These are phyloP conservation scores for Curvularia lunata DNA, from an alignment of 2,329 filamentous ascomycete genomes.

Conservation along the genomic window DNA sequence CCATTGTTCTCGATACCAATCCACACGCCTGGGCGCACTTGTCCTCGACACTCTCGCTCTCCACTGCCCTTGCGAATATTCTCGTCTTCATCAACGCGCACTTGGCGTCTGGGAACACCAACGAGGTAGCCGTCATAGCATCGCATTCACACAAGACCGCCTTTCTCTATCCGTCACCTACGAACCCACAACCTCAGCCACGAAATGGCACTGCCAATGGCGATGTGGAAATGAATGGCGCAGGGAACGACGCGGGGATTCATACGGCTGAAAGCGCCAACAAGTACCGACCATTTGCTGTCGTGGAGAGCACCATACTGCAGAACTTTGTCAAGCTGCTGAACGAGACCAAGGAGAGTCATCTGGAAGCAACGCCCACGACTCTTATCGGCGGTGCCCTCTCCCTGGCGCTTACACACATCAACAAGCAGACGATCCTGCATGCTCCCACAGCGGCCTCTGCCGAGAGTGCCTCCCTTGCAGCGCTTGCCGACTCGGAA, in stretches of 20 bases:
- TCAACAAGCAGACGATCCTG: slow-evolving; percentile 76
- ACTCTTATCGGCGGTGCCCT: slow-evolving; percentile 91
- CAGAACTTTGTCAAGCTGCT: slow-evolving; percentile 77
- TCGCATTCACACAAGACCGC: slow-evolving; percentile 84
- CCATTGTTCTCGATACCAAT: slow-evolving; percentile 94
- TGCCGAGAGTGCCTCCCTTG: slow-evolving; percentile 53
- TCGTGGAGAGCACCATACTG: slow-evolving; percentile 82
- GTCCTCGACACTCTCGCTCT: slow-evolving; percentile 74
- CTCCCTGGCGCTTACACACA: slow-evolving; percentile 86
- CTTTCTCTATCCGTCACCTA: slow-evolving; percentile 81
- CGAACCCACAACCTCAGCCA: slow-evolving; percentile 24
- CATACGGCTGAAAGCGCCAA: slow-evolving; percentile 64
- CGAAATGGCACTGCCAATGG: slow-evolving; percentile 31
- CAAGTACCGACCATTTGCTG: slow-evolving; percentile 91
- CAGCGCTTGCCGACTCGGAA: slow-evolving; percentile 54
- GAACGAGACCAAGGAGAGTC: slow-evolving; percentile 65
- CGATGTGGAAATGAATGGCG: slow-evolving; percentile 38
- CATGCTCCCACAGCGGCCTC: slow-evolving; percentile 47
- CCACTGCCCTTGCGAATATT: slow-evolving; percentile 83
- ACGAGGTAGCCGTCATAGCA: slow-evolving; percentile 89
- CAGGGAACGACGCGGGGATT: slow-evolving; percentile 26
- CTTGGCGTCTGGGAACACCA: slow-evolving; percentile 89
- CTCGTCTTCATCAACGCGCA: slow-evolving; percentile 98
- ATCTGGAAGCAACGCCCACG: slow-evolving; percentile 72
- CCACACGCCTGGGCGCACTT: slow-evolving; percentile 91